phyloP scores from a whole-genome alignment of 768 basidiomycete genomes.

The Harrya chromipes region DNA sequence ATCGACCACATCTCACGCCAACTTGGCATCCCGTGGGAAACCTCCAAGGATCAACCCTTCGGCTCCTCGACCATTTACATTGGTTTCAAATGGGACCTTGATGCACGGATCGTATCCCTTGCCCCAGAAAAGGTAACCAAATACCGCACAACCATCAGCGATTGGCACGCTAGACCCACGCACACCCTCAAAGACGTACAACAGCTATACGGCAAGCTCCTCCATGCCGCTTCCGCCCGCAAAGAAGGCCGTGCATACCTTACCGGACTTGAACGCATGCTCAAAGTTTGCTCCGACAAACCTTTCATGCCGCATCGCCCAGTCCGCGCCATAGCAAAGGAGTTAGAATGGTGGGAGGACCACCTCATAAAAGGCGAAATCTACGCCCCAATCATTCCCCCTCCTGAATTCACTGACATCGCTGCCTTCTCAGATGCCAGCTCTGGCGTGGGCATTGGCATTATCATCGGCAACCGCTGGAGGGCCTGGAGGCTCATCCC shows the following conservation, averaged over 20 bases:
- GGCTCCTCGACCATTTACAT: not conserved
- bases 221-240: conserved; percentile 20
- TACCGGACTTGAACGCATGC: conserved; percentile 37
- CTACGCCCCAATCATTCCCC: too few species aligned
- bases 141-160: conserved; percentile 6
- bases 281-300: conserved; percentile 23
- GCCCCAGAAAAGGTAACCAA: conserved; percentile 12
- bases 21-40: conserved; percentile 9
- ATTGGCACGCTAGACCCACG: not conserved
- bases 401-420: not conserved
- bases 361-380: too few species aligned
- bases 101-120: conserved; percentile 17
- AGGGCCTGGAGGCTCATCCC: not conserved
- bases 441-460: conserved; percentile 3
- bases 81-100: conserved; percentile 37
- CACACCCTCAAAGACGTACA: conserved; percentile 8
- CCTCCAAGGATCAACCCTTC: conserved; percentile 9
- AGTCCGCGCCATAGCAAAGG: accelerated
- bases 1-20: not conserved
- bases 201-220: conserved; percentile 5
- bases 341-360: conserved; percentile 1
- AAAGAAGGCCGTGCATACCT: conserved; percentile 37
- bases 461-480: not conserved
- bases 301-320: conserved; percentile 30
- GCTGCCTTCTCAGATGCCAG: conserved; percentile 3